Evolutionary conservation across 2,329 filamentous ascomycete species (phyloP).

Genomic region (Clarireedia hainanense): DNA sequence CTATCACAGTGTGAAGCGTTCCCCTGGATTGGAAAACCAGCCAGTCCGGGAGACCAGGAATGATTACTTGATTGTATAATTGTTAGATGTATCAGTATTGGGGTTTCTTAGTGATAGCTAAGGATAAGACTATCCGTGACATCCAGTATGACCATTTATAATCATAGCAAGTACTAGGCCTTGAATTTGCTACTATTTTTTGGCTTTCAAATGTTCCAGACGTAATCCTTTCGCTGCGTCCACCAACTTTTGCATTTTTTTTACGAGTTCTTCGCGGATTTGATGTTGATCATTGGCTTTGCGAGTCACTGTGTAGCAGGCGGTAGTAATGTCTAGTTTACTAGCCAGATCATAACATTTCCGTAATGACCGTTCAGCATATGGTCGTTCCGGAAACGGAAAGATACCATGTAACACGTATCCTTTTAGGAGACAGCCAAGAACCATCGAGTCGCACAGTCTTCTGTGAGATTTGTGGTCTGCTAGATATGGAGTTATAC

Average conservation of each 20-base stretch:
- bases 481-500: neutral
- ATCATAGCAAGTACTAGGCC: too few relatives aligned
- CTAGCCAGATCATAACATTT: neutral
- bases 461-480: neutral
- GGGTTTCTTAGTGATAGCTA: too few relatives aligned
- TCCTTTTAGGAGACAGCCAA: neutral
- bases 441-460: slow-evolving; percentile 1
- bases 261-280: neutral
- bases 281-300: neutral
- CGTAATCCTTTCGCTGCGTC: neutral
- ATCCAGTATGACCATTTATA: too few relatives aligned
- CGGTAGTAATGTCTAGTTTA: neutral
- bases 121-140: too few relatives aligned
- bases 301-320: neutral
- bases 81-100: too few relatives aligned
- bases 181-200: neutral
- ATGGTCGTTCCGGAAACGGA: neutral
- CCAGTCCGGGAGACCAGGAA: too few relatives aligned
- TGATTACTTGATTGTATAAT: too few relatives aligned
- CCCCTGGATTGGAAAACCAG: too few relatives aligned
- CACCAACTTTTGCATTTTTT: neutral
- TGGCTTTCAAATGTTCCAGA: neutral
- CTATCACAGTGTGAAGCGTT: too few relatives aligned
- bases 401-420: neutral
- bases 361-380: neutral